Base-by-base conservation (phyloP, 352 stramenopile genomes). In the Globisporangium nodosum region DNA sequence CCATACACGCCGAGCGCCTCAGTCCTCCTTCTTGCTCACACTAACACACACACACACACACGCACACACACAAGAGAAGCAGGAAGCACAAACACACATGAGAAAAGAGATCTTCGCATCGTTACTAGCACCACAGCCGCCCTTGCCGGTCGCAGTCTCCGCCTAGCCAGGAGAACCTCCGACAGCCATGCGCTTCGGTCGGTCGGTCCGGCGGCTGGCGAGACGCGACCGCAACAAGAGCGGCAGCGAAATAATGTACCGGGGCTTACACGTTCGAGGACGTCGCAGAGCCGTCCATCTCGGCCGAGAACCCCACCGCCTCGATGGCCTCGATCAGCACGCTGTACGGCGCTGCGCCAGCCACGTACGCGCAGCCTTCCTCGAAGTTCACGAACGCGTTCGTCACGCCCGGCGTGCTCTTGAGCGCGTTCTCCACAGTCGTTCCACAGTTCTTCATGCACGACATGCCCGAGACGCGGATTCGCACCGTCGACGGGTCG, bases 361-460 rank as follows among this genome's bases (percentile, higher is more conserved):
- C 78, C 33, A 92, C 80, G 63, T 92, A 92, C 39, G 84, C 85
- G 31, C 71, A 81, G 46, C 70, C 67, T 55, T 94, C 81, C 37
- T 82, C 73, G 54, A 93, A 92, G 54, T 82, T 69, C 35, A 96
- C 87, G 42, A 88, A 70, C 46, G 78, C 89, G 56, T 86, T 73
- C 7, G 73, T 78, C 52, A 97, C 90, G 35, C 88, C 86, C 18
- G 73, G 59, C 15, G 80, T 70, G 21, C 30, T 54, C 35, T 57
- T 45, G 42, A 95, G 57, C 24, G 85, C 68, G 49, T 84, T 82
- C 57, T 80, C 62, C 12, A 94, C 78, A 3, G 85, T 93, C 45
- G 56, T 96, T 33, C 93, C 95, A 60, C 88, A 92, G 65, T 96
- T 96, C 35, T 93, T 90, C 77, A 97, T 88, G 50, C 83, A 92